Base-by-base conservation (phyloP, 2,329 filamentous ascomycete species). In the Fulvia fulva region DNA sequence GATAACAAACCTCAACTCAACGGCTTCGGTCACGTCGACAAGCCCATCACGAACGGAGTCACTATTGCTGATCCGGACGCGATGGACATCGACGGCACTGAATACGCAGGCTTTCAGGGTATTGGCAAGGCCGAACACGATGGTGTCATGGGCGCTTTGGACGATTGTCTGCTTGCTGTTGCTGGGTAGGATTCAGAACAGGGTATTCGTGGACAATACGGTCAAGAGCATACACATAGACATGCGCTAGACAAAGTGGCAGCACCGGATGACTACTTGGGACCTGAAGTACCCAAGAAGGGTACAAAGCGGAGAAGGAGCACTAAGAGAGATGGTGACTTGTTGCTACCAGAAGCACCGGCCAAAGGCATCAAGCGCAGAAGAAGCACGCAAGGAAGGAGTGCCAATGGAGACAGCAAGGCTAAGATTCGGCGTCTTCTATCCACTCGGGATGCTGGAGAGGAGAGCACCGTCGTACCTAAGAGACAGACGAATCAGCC, bases 61-160 rank as follows among this genome's bases (percentile, higher is more conserved):
- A 55, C 51, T 16, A 54, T 57, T 6, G 56, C 70, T n/a, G 73
- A 71, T 5, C 67, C 71, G 19, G 71, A 71, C 25, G 72, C 71
- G 59, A 71, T 71, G 61, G 70, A 70, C 11, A 68, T 72, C 28
- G 74, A 76, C 37, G 64, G 68, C n/a, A 58, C 65, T 11, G 72
- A 75, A 11, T 67, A 67, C 56, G 60, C 59, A 9, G 65, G 65
- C 0, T 79, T 77, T 75, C 68, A 70, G 43, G 77, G 77, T 4
- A 73, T 63, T 2, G 61, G 63, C 23, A 57, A 54, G 11, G 63
- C 60, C 11, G 71, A 72, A 45, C 61, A 65, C n/a, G 65, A 69
- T 16, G 63, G 61, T 6, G 50, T 74, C 44, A 68, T 72, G 58
- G 60, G 65, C 16, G 71, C 75, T 11, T 61, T 79, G 56, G 77